Evolutionary conservation across 805 yeast species (phyloP).

Genomic region (Kluyveromyces aestuarii): DNA sequence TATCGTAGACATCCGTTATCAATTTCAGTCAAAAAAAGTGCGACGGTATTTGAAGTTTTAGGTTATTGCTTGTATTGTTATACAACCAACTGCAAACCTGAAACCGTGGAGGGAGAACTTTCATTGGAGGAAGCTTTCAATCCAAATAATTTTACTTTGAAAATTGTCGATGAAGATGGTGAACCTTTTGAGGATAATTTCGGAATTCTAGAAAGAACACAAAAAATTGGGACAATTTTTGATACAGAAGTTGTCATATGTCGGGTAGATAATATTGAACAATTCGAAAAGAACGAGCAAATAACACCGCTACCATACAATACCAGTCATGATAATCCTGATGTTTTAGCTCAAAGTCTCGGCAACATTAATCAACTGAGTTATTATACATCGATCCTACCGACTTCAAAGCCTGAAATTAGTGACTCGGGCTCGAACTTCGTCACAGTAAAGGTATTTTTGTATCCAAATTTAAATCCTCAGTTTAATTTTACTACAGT

Average conservation of each 20-base stretch:
- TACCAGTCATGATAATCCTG: slow-evolving; percentile 8
- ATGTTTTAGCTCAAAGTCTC: slow-evolving; percentile 2
- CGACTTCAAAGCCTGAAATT: slow-evolving; percentile 9
- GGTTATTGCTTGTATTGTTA: slow-evolving; percentile 23
- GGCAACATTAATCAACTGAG: slow-evolving; percentile 23
- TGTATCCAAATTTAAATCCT: slow-evolving; percentile 26
- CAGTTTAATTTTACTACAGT: slow-evolving; percentile 23
- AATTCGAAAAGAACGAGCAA: slow-evolving; percentile 38
- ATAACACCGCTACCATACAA: slow-evolving; percentile 45
- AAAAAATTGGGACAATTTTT: slow-evolving; percentile 61
- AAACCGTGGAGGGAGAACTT: slow-evolving; percentile 13
- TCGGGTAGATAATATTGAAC: slow-evolving; percentile 39
- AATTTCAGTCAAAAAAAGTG: slow-evolving; percentile 21
- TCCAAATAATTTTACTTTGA: slow-evolving; percentile 35
- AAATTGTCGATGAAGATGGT: slow-evolving; percentile 86
- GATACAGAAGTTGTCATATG: slow-evolving; percentile 78
- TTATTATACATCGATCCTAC: slow-evolving; percentile 32
- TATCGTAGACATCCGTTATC: slow-evolving; percentile 18
- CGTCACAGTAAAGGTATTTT: slow-evolving; percentile 25
- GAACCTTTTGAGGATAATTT: slow-evolving; percentile 86
- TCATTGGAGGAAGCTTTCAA: slow-evolving; percentile 10
- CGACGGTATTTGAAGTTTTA: slow-evolving; percentile 26
- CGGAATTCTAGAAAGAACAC: slow-evolving; percentile 71
- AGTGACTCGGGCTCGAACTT: slow-evolving; percentile 10
- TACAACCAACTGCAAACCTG: slow-evolving; percentile 16